Conservation (phyloP, 148 eudicot genomes). For the Arbutus unedo region DNA sequence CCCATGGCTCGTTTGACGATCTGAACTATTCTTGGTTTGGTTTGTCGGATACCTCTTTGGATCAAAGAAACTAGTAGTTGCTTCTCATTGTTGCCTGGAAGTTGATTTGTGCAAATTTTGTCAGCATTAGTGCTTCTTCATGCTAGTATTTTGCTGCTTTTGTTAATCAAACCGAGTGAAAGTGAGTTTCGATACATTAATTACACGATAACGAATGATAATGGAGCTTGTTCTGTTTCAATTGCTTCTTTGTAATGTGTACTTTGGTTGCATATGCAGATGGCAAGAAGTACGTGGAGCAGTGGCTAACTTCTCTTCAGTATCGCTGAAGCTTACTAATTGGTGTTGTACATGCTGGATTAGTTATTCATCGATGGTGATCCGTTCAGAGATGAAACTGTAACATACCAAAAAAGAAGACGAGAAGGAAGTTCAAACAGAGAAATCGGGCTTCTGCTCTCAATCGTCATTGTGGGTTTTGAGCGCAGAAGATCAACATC, state of each 20-base stretch:
- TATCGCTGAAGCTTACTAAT: slow-evolving; percentile 28
- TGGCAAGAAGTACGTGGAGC: slow-evolving; percentile 43
- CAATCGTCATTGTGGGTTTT: too few relatives aligned
- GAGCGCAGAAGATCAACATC: not conserved
- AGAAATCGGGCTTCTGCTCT: too few relatives aligned
- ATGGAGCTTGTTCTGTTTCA: not conserved
- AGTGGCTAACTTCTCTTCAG: slow-evolving; percentile 50
- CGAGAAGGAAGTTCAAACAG: not conserved
- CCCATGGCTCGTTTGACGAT: not conserved
- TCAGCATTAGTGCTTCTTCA: not conserved
- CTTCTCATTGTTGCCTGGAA: not conserved
- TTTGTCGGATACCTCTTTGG: not conserved
- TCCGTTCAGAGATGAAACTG: too few relatives aligned
- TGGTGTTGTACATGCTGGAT: slow-evolving; percentile 8
- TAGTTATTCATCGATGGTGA: slow-evolving; percentile 10
- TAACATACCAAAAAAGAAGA: too few relatives aligned
- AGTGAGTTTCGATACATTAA: not conserved
- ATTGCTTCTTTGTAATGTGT: not conserved
- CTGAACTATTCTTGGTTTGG: not conserved
- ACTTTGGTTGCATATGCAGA: slow-evolving; percentile 32
- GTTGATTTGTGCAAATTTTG: not conserved
- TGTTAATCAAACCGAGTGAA: not conserved
- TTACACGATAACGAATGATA: not conserved
- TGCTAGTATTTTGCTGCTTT: not conserved
- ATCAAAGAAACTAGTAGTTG: not conserved